Base-by-base conservation (phyloP, 2,329 filamentous ascomycete species). In the Calonectria hawksworthii region DNA sequence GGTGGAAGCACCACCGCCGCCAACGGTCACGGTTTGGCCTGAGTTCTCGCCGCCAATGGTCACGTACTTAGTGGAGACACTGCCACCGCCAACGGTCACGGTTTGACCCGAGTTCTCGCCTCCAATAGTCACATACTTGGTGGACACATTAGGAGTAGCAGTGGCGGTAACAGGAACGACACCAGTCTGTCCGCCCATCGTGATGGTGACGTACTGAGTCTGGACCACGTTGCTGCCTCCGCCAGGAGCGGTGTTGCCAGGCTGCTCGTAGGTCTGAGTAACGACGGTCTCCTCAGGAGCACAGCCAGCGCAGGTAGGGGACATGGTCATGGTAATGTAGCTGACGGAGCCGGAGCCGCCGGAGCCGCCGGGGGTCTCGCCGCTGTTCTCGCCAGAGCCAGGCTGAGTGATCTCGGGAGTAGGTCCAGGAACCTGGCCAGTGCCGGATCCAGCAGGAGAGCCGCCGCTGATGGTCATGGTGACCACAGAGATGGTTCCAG, bases 151-250 rank as follows among this genome's bases (percentile, higher is more conserved):
- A 21, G 56, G 56, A 18, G 61, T 30, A 14, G 52, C 65, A 9
- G 73, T 80, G 36, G 77, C 32, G 1, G 79, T 79, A 54, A 77
- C 54, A 50, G 79, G 80, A 44, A 77, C 63, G 32, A 75, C 61
- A 11, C 74, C 75, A 38, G 75, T 75, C 41, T 54, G 64, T 52
- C 65, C 72, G 28, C 72, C 69, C 36, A 78, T 41, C 3, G 75
- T 77, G 21, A 74, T 64, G 26, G 77, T 78, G 26, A 81, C 68
- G 13, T 74, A 65, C 68, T 72, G 74, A 44, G 78, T 75, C 14
- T 76, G 67, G 6, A 69, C 71, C 32, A 41, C 21, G 44, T 56
- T 47, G 38, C 38, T 50, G 8, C 52, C 56, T 10, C 61, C 38
- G 5, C 44, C 36, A 21, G 63, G 44, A n/a, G 34, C 56, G 28